Base-by-base conservation (phyloP, 2,329 filamentous ascomycete genomes). In the Colletotrichum karsti region DNA sequence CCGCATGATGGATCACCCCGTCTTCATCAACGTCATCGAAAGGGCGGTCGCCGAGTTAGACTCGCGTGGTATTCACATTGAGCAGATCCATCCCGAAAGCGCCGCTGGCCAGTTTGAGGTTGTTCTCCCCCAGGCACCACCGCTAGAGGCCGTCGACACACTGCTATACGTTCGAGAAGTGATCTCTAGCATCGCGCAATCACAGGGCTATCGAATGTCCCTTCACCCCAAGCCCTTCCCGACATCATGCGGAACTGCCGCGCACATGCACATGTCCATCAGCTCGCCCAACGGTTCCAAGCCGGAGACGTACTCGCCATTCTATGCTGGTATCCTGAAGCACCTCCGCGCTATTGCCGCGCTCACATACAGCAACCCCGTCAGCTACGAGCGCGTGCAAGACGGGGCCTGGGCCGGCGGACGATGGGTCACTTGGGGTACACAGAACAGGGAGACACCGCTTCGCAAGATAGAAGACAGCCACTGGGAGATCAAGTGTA, bases 341-440 rank as follows among this genome's bases (percentile, higher is more conserved):
- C 90, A 93, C 73, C 82, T 95, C 2, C 84, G 85, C 0, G 86
- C 89, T 3, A 80, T 96, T n/a, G 80, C 86, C 10, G 92, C 93
- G 0, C 91, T 96, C 64, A 90, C 88, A 0, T 88, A 93, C 73
- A 86, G 90, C 37, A 88, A 89, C 70, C 83, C 87, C 1, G 83
- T 84, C 1, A 93, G 90, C 76, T 96, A 96, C 77, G 87, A 87
- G 37, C 87, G 93, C 5, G 84, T 93, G 10, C 78, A 81, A 2
- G 90, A 94, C 59, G 87, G 92, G n/a, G 83, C 82, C 66, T 96
- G 93, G 93, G 87, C 92, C 0, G 92, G 92, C n/a, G 92, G 92
- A 0, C 87, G 90, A 7, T 95, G 91, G 90, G 87, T 95, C 0
- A 82, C 91, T 0, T 97, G 93, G 93, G 93, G 93, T 12, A 92